phyloP scores from a whole-genome alignment of 768 basidiomycete genomes.

The Xanthoconium purpureum region DNA sequence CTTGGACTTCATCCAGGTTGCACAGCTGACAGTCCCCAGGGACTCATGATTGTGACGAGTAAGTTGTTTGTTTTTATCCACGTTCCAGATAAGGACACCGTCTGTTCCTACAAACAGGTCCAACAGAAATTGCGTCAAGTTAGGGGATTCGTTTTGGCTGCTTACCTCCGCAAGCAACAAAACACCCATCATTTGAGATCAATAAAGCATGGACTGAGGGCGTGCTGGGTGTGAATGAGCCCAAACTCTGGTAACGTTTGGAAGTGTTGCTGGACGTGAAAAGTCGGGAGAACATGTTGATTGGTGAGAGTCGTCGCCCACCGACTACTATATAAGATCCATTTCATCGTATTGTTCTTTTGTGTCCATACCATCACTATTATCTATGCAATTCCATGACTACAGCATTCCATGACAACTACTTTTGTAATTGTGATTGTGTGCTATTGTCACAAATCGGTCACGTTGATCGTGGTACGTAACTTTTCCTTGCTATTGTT shows the following conservation, averaged over 20 bases:
- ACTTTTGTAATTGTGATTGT: no score
- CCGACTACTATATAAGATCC: neutral
- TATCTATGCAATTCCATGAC: no score
- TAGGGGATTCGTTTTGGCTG: no score
- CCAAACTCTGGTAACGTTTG: neutral
- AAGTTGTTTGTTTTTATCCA: neutral
- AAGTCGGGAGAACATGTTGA: neutral
- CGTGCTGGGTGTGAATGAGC: neutral
- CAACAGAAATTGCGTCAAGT: no score
- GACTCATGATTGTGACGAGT: neutral
- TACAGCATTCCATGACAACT: no score
- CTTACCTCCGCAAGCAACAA: constrained; percentile 3
- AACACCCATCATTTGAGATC: neutral
- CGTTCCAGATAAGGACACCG: neutral
- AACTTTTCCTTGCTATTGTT: no score
- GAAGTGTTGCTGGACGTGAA: no score
- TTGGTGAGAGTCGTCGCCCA: no score
- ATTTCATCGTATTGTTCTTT: neutral
- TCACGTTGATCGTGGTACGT: no score
- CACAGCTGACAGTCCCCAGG: neutral
- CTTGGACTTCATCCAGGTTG: neutral
- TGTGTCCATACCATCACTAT: no score
- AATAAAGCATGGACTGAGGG: neutral
- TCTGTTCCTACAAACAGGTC: neutral
- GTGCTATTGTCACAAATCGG: no score